Evolutionary conservation across 1,139 yeast species (phyloP).

Genomic region (Saccharomyces hybrid): DNA sequence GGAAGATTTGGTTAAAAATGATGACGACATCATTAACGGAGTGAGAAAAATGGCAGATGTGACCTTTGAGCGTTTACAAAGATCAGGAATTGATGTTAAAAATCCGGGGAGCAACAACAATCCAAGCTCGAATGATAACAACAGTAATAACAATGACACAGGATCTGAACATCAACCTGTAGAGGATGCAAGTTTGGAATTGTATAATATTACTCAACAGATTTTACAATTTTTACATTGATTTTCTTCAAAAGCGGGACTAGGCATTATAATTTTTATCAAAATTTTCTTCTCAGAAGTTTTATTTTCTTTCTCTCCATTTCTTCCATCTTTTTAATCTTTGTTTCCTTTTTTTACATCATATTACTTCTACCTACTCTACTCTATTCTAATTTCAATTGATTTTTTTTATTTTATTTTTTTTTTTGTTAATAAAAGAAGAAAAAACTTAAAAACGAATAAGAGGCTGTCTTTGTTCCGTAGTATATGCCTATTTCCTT

Average conservation of each 20-base stretch:
- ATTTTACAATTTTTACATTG: conserved; percentile 42
- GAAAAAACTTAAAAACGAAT: neutral
- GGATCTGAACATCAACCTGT: conserved; percentile 33
- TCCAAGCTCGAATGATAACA: conserved; percentile 7
- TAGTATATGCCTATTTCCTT: neutral
- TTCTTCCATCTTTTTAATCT: neutral
- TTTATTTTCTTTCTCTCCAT: neutral
- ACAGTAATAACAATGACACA: conserved; percentile 32
- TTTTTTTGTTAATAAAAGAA: neutral
- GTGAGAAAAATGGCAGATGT: conserved; percentile 45
- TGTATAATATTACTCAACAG: conserved; percentile 74
- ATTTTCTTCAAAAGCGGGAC: conserved; percentile 1
- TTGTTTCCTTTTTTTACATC: neutral
- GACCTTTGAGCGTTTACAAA: conserved; percentile 32
- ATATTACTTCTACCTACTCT: neutral
- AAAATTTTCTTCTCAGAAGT: neutral
- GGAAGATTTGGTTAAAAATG: conserved; percentile 53
- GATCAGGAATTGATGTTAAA: conserved; percentile 17
- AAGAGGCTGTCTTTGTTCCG: neutral
- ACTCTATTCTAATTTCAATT: neutral
- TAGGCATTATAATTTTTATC: neutral
- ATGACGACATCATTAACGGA: conserved; percentile 49
- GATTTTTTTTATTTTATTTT: neutral
- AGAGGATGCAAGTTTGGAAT: conserved; percentile 60
- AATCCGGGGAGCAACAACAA: conserved; percentile 12